Evolutionary conservation across 352 stramenopile genomes (phyloP).

Genomic region (Phytophthora uliginosa): DNA sequence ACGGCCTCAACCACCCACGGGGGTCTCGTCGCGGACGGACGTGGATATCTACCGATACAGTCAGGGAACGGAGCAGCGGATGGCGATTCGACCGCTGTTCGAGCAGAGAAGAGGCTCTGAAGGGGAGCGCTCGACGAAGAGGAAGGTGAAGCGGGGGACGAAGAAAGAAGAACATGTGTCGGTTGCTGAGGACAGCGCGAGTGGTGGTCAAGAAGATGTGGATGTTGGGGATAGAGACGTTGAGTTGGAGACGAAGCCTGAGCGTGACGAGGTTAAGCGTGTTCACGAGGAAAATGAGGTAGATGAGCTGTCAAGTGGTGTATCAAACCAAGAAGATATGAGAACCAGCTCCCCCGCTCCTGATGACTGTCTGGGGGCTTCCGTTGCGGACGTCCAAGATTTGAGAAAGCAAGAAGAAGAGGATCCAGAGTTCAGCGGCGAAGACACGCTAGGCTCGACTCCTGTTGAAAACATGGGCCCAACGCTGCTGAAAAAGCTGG

Average conservation of each 20-base stretch:
- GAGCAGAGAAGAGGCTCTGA: constrained; percentile 60
- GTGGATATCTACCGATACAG: constrained; percentile 76
- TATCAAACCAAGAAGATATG: constrained; percentile 27
- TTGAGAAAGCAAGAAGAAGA: constrained; percentile 4
- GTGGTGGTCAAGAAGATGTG: neutral
- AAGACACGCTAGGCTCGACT: neutral
- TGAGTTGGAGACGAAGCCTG: neutral
- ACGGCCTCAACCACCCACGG: constrained; percentile 47
- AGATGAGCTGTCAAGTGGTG: neutral
- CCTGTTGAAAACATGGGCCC: neutral
- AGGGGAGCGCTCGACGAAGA: constrained; percentile 37
- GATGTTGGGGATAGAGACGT: neutral
- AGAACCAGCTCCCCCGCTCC: constrained; percentile 4
- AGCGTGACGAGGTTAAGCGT: constrained; percentile 5
- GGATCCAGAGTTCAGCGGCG: neutral
- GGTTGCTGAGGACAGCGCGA: neutral
- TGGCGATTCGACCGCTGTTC: constrained; percentile 81
- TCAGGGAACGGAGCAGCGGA: constrained; percentile 59
- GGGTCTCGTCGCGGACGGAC: constrained; percentile 56
- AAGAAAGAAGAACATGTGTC: constrained; percentile 9
- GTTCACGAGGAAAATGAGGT: neutral
- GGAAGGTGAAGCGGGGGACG: constrained; percentile 14
- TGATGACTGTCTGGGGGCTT: constrained; percentile 12
- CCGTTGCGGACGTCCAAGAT: neutral
- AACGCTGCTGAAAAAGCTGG: constrained; percentile 21